Evolutionary conservation across 345 rosid genomes (phyloP), one percentile per base, ranked within the genome.

Genomic region (Ricinus communis): DNA sequence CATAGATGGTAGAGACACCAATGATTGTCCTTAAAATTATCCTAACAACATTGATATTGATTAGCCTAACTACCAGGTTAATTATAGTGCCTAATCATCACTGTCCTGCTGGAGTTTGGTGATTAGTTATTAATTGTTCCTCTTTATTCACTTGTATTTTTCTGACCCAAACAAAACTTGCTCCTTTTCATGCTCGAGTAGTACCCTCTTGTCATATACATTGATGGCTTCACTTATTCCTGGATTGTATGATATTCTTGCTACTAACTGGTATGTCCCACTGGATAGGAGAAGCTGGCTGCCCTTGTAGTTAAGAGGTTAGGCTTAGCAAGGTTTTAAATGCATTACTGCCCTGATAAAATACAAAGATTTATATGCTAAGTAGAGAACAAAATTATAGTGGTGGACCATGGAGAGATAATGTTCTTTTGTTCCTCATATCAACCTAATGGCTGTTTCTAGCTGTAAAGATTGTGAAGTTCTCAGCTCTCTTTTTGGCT

Each of bases 391-490:
- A 60, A 38, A 62, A 24, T 18, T 12, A 31, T 28, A 40, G 71
- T 28, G 60, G 80, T 63, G 81, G 73, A 74, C 68, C 81, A 60
- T 18, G 5, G 68, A 59, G 18, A n/a, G 27, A 8, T 28, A 28
- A 56, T 62, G 79, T 73, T 67, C 70, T 61, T 66, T 68, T 67
- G 49, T 7, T 22, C 40, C 19, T 57, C 41, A 24, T 25, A 21
- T 65, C 16, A 71, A 47, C 38, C 76, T 12, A 66, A 52, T 12
- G 62, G 66, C 73, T 67, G 62, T 75, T 73, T 63, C 74, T 80
- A 80, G 79, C 86, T 80, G 86, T 80, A 77, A 78, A 75, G 73
- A 12, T 22, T 43, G 55, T 52, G 31, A 64, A 52, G 19, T 16
- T 47, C 78, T n/a, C 46, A n/a, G 28, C 10, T 57, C 25, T 36